Evolutionary conservation across 2,329 filamentous ascomycete species (phyloP), one percentile per base, ranked within the genome.

Genomic region (Rutstroemia sp.): DNA sequence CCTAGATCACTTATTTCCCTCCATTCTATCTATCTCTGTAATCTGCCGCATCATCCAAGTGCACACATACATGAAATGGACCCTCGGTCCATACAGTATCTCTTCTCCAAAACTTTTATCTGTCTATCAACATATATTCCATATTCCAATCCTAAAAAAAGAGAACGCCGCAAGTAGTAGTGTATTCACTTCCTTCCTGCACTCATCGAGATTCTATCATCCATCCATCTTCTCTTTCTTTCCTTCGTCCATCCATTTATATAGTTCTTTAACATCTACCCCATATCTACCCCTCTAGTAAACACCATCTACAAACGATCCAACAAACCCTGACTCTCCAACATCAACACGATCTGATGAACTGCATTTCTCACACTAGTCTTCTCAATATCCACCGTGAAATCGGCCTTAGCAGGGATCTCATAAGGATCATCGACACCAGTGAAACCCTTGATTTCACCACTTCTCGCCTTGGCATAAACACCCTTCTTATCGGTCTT

Each of bases 391-490:
- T 97, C 88, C 41, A 97, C 92, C 5, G 84, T 83, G 63, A 99
- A 78, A 71, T 97, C 85, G 34, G 92, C 82, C 75, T 92, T 91
- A 64, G 75, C 68, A 9, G 94, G 94, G 21, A 73, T 70, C 84
- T 99, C 94, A 71, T 99, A 99, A 49, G 94, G 92, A 76, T 97
- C 92, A 71, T 97, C 92, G 57, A 99, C 91, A 68, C 94, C 94
- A 7, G 94, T 99, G 81, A 99, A 99, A 62, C 92, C 92, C 83
- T 92, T 94, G 75, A 99, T 95, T 77, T 96, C 88, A 57, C 94
- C 94, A 19, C 79, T 81, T 61, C 94, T 83, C 42, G 94, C 94
- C 71, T 83, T 82, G 63, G 81, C 81, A 75, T 97, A 99, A 69
- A 96, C 86, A 58, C 94, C 94, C 60, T 87, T 82, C 78, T 90